These are phyloP conservation scores for Escallonia herrerae DNA, from an alignment of 129 eudicot genomes.

Conservation along the genomic window DNA sequence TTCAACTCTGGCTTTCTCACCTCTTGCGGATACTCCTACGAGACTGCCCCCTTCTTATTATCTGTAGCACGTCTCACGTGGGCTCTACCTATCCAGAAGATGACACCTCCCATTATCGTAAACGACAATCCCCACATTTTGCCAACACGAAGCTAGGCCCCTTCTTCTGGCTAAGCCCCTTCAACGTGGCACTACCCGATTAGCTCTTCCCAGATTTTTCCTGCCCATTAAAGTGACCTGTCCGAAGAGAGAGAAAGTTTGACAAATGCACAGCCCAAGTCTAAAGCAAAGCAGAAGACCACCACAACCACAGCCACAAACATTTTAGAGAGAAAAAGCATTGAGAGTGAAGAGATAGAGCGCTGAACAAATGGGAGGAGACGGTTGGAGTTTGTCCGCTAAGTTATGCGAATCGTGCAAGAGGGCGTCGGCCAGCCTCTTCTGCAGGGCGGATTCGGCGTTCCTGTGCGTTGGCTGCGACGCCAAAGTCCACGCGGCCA, in stretches of 20 bases:
- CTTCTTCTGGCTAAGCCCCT: not conserved
- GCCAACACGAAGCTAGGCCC: not conserved
- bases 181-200: not conserved
- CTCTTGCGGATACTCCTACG: no score
- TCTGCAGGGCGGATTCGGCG: conserved; percentile 80
- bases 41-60: no score
- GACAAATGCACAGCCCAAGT: not conserved
- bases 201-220: not conserved
- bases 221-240: not conserved
- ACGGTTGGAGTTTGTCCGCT: conserved; percentile 35
- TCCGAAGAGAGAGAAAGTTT: not conserved
- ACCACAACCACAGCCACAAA: not conserved
- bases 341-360: conserved; percentile 2
- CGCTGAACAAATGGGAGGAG: conserved; percentile 12
- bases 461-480: conserved; percentile 66
- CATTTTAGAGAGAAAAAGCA: conserved; percentile 13
- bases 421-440: conserved; percentile 51
- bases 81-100: no score
- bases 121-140: not conserved
- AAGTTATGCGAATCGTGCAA: conserved; percentile 79
- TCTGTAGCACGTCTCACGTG: no score
- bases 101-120: no score
- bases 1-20: no score
- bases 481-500: conserved; percentile 78
- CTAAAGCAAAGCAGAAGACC: not conserved